A percentile compares a stretch with the other conserved stretches of the same genome.
Conservation (phyloP, 805 yeast genomes). For the Starmerella roubikii region DNA sequence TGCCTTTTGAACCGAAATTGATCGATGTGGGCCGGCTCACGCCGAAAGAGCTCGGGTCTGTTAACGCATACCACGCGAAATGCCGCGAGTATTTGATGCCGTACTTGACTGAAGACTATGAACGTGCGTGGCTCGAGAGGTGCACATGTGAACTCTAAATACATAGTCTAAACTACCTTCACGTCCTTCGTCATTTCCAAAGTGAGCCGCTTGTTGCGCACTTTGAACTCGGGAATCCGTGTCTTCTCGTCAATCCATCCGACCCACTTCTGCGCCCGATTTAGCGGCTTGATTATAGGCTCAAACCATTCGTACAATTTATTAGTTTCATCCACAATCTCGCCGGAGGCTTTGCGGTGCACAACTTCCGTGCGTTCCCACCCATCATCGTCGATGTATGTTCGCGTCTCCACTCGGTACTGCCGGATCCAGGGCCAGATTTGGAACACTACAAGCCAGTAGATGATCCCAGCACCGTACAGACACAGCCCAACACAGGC, state of each 20-base stretch:
- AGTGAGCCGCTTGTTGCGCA: background rate
- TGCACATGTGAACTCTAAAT: constrained; percentile 1
- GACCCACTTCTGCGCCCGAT: background rate
- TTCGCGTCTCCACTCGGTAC: constrained; percentile 16
- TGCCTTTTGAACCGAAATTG: constrained; percentile 70
- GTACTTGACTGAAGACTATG: constrained; percentile 37
- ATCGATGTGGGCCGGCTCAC: constrained; percentile 49
- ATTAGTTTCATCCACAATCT: background rate
- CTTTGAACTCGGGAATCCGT: background rate
- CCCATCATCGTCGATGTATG: constrained; percentile 10
- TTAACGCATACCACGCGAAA: constrained; percentile 50
- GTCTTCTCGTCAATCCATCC: background rate
- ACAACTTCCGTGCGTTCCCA: constrained; percentile 7
- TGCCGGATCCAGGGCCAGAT: constrained; percentile 37
- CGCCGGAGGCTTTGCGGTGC: background rate
- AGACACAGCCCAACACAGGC: constrained; percentile 75
- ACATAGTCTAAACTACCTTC: too few species aligned
- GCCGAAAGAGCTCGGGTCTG: constrained; percentile 47
- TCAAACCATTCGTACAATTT: background rate
- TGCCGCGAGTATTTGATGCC: constrained; percentile 44
- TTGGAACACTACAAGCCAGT: constrained; percentile 53
- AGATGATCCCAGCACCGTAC: constrained; percentile 41
- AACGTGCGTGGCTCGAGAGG: constrained; percentile 48
- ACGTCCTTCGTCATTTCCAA: too few species aligned
- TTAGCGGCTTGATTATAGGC: background rate